A percentile compares a stretch with the other conserved stretches of the same genome.
Conservation (phyloP, 2,329 filamentous ascomycete species). For the Alternaria sp. region DNA sequence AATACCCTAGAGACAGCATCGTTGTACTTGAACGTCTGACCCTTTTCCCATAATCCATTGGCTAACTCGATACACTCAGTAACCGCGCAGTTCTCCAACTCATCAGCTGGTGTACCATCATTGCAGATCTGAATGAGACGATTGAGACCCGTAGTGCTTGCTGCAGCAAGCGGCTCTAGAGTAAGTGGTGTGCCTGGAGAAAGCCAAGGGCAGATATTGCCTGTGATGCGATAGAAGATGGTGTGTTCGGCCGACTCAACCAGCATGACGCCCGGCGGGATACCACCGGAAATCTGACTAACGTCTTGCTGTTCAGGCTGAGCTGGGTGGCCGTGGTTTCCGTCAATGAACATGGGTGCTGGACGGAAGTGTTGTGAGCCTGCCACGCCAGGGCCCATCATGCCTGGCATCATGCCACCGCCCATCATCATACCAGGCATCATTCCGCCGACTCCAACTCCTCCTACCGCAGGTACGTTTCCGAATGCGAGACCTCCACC, state of each 20-base stretch:
- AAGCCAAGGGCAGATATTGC: constrained; percentile 41
- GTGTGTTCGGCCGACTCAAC: constrained; percentile 37
- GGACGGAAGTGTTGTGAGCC: constrained; percentile 28
- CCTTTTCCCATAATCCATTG: constrained; percentile 46
- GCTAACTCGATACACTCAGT: constrained; percentile 48
- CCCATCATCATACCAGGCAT: constrained; percentile 21
- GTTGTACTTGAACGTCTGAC: constrained; percentile 44
- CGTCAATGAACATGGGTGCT: constrained; percentile 32
- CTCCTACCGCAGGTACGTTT: constrained; percentile 27
- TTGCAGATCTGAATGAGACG: constrained; percentile 42
- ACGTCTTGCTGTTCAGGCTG: constrained; percentile 37
- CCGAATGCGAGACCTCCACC: constrained; percentile 33
- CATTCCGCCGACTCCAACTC: constrained; percentile 6
- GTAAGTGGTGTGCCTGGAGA: constrained; percentile 34
- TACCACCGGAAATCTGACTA: constrained; percentile 36
- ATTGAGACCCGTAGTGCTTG: constrained; percentile 37
- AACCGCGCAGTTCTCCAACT: constrained; percentile 40
- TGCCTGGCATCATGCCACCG: constrained; percentile 9
- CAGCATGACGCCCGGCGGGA: constrained; percentile 36
- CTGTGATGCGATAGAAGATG: constrained; percentile 39
- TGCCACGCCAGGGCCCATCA: constrained; percentile 22
- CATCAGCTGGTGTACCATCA: constrained; percentile 23
- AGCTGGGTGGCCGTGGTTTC: constrained; percentile 27
- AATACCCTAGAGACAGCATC: constrained; percentile 42
- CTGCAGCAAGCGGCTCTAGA: constrained; percentile 36